Evolutionary conservation across 2,329 filamentous ascomycete species (phyloP).

Genomic region (Fusarium tjaetaba): DNA sequence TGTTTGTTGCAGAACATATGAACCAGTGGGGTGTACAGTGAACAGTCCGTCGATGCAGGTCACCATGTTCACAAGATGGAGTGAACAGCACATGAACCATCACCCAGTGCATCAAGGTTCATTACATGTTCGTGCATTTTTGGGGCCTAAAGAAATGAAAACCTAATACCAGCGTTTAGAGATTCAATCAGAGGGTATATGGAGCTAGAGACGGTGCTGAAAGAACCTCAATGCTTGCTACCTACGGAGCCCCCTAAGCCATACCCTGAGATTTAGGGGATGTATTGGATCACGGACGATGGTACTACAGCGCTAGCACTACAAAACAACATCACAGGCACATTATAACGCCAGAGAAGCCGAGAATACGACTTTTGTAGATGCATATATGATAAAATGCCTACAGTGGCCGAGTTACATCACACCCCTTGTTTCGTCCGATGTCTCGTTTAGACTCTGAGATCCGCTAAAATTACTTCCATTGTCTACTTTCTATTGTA

Average conservation of each 20-base stretch:
- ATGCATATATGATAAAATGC: too few species aligned
- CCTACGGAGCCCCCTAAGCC: background rate
- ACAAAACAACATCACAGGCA: background rate
- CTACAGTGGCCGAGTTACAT: background rate
- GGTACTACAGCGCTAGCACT: background rate
- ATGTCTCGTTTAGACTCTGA: background rate
- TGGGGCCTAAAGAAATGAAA: background rate
- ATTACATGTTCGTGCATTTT: background rate
- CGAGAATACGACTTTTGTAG: too few species aligned
- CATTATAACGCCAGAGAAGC: background rate
- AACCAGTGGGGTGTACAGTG: background rate
- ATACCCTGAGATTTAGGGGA: constrained; percentile 2
- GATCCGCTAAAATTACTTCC: background rate
- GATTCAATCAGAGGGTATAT: background rate
- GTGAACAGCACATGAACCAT: background rate
- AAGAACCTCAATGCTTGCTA: constrained; percentile 4
- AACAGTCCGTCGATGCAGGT: background rate
- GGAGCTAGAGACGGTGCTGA: background rate
- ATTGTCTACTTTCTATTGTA: background rate
- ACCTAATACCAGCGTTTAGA: background rate
- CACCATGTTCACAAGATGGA: background rate
- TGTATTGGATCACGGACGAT: background rate
- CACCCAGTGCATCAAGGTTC: background rate
- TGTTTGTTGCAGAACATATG: background rate
- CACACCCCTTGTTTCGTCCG: background rate